These are phyloP conservation scores for Naegleria fowleri DNA, from an alignment of 208 protist genomes.

Conservation along the genomic window DNA sequence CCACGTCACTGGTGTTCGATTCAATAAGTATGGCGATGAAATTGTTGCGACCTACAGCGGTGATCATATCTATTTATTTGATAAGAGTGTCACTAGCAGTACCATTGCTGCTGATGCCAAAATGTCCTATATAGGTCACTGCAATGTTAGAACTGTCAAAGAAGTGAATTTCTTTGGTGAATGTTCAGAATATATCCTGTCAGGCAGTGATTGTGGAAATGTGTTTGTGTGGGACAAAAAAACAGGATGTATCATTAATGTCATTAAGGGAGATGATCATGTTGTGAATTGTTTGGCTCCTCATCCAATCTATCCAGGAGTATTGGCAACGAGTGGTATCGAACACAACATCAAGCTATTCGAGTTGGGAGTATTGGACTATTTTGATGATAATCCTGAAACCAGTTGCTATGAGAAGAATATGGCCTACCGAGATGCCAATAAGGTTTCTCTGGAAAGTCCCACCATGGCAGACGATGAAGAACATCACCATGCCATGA, in stretches of 20 bases:
- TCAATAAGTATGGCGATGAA: not conserved
- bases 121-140: not conserved
- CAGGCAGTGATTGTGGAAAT: slow-evolving; percentile 1
- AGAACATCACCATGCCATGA: no score
- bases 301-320: not conserved
- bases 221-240: slow-evolving; percentile 22
- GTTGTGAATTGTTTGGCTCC: slow-evolving; percentile 18
- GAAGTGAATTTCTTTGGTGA: slow-evolving; percentile 28
- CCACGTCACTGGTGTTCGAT: slow-evolving; percentile 10
- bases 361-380: not conserved
- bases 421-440: not conserved
- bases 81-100: not conserved
- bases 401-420: not conserved
- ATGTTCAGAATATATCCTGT: not conserved
- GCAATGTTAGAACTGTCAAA: slow-evolving; percentile 21
- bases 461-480: no score
- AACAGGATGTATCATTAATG: not conserved
- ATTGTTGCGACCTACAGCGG: not conserved
- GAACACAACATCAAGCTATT: slow-evolving; percentile 19
- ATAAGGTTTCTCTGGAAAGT: not conserved
- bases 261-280: slow-evolving; percentile 12
- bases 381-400: not conserved
- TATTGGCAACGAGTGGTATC: slow-evolving; percentile 22
- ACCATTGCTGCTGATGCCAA: not conserved
- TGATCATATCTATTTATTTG: slow-evolving; percentile 21